Conservation (phyloP, 192 early-diverging fungal genomes). For the Dissophora globulifera region DNA sequence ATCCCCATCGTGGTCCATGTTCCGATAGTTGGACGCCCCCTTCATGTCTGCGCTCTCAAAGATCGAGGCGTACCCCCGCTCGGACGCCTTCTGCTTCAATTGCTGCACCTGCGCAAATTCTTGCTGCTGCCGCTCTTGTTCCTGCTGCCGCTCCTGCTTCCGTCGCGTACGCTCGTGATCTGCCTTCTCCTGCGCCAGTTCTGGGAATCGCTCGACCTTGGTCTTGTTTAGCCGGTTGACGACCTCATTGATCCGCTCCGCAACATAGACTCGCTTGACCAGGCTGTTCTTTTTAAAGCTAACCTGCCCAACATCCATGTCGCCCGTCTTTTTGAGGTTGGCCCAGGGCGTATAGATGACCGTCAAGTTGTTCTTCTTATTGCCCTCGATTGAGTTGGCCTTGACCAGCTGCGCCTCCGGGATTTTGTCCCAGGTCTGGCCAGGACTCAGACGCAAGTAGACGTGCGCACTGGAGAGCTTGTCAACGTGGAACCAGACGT, state of each 20-base stretch:
- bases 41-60: conserved; percentile 64
- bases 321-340: conserved; percentile 91
- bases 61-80: conserved; percentile 61
- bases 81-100: conserved; percentile 52
- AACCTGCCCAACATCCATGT: conserved; percentile 97
- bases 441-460: conserved; percentile 82
- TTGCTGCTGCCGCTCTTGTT: conserved; percentile 53
- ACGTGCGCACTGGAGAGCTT: conserved; percentile 98
- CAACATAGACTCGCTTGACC: conserved; percentile 81
- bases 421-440: conserved; percentile 86
- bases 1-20: conserved; percentile 61
- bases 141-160: conserved; percentile 36
- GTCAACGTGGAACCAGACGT: conserved; percentile 98
- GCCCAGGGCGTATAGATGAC: conserved; percentile 94
- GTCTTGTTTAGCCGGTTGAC: conserved; percentile 97
- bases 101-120: conserved; percentile 52
- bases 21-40: conserved; percentile 59
- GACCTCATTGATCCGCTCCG: conserved; percentile 81
- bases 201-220: conserved; percentile 77
- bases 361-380: conserved; percentile 91
- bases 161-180: conserved; percentile 63
- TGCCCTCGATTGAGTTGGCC: conserved; percentile 97
- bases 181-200: conserved; percentile 79
- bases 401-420: conserved; percentile 93
- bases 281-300: conserved; percentile 83